A percentile compares a stretch with the other conserved stretches of the same genome.
phyloP scores from a whole-genome alignment of 306 rosid genomes.

The Spatholobus suberectus region DNA sequence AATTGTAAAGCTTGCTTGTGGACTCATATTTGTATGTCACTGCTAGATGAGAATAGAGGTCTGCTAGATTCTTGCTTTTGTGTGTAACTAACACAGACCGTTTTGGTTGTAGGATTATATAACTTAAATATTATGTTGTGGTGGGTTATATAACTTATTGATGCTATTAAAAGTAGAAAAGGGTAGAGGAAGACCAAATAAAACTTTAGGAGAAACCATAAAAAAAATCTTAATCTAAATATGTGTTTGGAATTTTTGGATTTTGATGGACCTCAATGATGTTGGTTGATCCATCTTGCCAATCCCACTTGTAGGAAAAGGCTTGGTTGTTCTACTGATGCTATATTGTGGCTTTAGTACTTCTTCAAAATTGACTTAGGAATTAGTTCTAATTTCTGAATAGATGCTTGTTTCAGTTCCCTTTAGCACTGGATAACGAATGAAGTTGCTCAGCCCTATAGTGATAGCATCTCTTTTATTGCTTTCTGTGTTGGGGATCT shows the following conservation, averaged over 20 bases:
- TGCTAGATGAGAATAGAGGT: not conserved
- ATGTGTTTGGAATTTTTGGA: not conserved
- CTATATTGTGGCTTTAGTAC: not conserved
- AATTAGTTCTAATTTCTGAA: conserved; percentile 1
- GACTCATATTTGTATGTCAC: not conserved
- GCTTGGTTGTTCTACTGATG: not conserved
- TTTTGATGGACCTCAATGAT: not conserved
- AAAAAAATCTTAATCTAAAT: not conserved
- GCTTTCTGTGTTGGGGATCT: not conserved
- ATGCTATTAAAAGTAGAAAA: conserved; percentile 1
- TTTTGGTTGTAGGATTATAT: conserved; percentile 3
- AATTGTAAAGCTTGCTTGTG: conserved; percentile 15
- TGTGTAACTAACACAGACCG: not conserved
- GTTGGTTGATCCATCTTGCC: not conserved
- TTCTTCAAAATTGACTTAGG: not conserved
- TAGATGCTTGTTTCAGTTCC: not conserved
- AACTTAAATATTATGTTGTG: not conserved
- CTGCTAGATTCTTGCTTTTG: conserved; percentile 2
- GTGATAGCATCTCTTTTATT: not conserved
- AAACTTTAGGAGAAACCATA: not conserved
- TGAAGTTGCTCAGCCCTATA: not conserved
- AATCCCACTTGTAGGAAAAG: not conserved
- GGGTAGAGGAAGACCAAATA: not conserved
- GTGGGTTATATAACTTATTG: not conserved
- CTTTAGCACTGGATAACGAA: not conserved